Conservation (phyloP, 495 filamentous ascomycete genomes). For the Glarea lozoyensis region DNA sequence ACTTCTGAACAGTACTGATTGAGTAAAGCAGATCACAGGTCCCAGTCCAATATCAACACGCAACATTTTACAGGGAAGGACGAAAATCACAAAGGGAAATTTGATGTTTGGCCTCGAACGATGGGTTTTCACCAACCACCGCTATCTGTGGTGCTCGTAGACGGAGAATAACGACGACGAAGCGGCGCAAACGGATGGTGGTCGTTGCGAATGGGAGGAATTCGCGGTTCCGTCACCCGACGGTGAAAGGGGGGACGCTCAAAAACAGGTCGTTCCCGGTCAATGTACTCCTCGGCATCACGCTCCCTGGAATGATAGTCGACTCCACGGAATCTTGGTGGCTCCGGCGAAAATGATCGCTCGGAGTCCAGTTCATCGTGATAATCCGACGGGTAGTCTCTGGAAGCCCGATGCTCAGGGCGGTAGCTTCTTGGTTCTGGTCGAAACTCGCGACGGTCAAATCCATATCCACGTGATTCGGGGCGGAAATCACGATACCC, state of each 20-base stretch:
- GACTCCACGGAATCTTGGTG: not conserved
- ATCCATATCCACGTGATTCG: not conserved
- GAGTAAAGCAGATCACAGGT: too few relatives aligned
- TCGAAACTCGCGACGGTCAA: not conserved
- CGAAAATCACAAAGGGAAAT: too few relatives aligned
- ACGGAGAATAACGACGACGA: too few relatives aligned
- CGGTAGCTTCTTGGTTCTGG: not conserved
- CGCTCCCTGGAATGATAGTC: slow-evolving; percentile 3
- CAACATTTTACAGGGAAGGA: too few relatives aligned
- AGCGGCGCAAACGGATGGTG: not conserved
- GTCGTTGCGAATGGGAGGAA: not conserved
- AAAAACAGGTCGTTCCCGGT: not conserved
- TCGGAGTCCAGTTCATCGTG: not conserved
- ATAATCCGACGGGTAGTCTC: not conserved
- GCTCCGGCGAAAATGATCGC: too few relatives aligned
- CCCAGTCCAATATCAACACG: too few relatives aligned
- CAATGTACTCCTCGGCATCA: slow-evolving; percentile 16
- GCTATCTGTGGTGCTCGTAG: too few relatives aligned
- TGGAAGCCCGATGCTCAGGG: not conserved
- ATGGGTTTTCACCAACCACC: too few relatives aligned
- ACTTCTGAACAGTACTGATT: too few relatives aligned
- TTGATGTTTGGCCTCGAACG: too few relatives aligned
- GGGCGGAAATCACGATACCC: not conserved
- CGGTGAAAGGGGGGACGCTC: not conserved
- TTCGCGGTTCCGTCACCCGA: not conserved